These are phyloP conservation scores for Ramaria sp. DNA, from an alignment of 768 basidiomycete species.

Conservation along the genomic window DNA sequence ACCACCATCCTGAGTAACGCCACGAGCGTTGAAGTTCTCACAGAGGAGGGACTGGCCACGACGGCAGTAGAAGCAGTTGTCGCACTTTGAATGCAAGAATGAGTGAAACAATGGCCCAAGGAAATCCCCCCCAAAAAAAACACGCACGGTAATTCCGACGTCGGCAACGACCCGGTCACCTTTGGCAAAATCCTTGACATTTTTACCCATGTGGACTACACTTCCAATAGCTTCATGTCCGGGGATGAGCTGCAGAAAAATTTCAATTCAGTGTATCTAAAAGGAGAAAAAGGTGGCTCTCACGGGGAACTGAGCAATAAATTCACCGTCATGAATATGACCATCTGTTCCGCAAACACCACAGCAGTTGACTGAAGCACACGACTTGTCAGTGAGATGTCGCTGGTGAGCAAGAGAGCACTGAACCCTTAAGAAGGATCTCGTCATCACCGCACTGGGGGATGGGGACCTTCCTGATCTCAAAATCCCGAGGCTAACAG, in stretches of 20 bases:
- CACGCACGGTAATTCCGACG: constrained; percentile 54
- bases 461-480: constrained; percentile 55
- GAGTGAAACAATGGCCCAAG: background rate
- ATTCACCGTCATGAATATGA: constrained; percentile 62
- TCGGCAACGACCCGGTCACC: constrained; percentile 85
- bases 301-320: constrained; percentile 61
- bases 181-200: constrained; percentile 62
- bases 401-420: background rate
- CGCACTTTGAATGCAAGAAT: constrained; percentile 41
- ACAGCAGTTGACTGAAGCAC: constrained; percentile 28
- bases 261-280: constrained; percentile 9
- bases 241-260: constrained; percentile 47
- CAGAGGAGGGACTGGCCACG: constrained; percentile 75
- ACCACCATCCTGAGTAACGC: constrained; percentile 73
- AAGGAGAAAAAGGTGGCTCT: constrained; percentile 16
- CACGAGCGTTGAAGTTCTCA: constrained; percentile 73
- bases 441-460: constrained; percentile 58
- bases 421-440: constrained; percentile 59
- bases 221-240: constrained; percentile 69
- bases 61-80: constrained; percentile 78
- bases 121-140: constrained; percentile 3
- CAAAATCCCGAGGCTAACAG: constrained; percentile 51
- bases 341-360: constrained; percentile 54
- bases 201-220: constrained; percentile 64
- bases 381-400: constrained; percentile 10